These are phyloP conservation scores for Venturia effusa DNA, from an alignment of 2,329 filamentous ascomycete genomes.

Conservation along the genomic window DNA sequence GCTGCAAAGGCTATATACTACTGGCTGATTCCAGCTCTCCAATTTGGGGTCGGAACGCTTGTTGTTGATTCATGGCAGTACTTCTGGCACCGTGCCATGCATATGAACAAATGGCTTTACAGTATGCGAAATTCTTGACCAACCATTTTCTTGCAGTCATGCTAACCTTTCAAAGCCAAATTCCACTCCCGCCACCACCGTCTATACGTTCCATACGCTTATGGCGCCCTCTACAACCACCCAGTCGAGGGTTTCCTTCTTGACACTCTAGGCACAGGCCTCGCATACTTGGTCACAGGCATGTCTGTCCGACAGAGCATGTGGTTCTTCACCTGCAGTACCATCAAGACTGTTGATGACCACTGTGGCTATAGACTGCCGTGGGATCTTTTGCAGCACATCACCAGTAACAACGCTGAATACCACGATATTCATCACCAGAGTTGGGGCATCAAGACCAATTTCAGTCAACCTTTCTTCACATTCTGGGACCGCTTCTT, in stretches of 20 bases:
- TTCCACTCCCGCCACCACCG: conserved; percentile 95
- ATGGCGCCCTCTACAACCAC: conserved; percentile 94
- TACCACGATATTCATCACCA: conserved; percentile 99
- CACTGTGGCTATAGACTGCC: conserved; percentile 95
- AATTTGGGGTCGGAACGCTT: conserved; percentile 63
- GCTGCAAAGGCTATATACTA: conserved; percentile 72
- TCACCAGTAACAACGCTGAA: conserved; percentile 88
- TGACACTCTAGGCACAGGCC: conserved; percentile 76
- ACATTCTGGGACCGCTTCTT: conserved; percentile 86
- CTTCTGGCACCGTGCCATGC: conserved; percentile 92
- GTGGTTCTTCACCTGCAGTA: conserved; percentile 78
- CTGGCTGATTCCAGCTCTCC: conserved; percentile 61
- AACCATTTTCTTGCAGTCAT: conserved; percentile 10
- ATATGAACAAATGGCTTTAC: conserved; percentile 95
- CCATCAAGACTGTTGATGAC: conserved; percentile 94
- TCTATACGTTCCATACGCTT: conserved; percentile 94
- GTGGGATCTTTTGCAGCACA: conserved; percentile 83
- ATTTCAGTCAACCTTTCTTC: conserved; percentile 86
- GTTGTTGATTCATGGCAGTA: conserved; percentile 97
- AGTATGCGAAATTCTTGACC: conserved; percentile 45
- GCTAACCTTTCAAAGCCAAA: conserved; percentile 43
- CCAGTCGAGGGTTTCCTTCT: conserved; percentile 88
- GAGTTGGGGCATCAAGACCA: conserved; percentile 97
- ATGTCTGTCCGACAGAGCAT: conserved; percentile 83
- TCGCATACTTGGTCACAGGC: conserved; percentile 69